phyloP scores from a whole-genome alignment of 768 basidiomycete genomes.

The Gelatoporia subvermispora region DNA sequence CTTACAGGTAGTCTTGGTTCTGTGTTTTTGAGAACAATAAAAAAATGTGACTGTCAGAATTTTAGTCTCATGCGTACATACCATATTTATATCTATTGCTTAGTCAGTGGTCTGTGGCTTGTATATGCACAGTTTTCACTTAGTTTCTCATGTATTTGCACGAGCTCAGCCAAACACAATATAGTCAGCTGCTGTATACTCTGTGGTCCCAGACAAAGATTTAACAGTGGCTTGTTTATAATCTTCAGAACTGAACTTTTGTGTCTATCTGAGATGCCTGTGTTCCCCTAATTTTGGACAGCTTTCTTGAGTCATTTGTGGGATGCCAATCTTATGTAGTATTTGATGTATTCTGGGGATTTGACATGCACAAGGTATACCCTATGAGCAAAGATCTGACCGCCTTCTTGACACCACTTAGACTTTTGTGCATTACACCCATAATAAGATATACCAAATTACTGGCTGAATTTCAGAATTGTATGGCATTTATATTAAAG shows the following conservation, averaged over 20 bases:
- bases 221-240: background rate
- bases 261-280: background rate
- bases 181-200: too few relatives aligned
- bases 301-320: slow-evolving; percentile 1
- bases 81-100: too few relatives aligned
- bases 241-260: background rate
- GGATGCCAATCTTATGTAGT: background rate
- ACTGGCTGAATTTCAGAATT: slow-evolving; percentile 1
- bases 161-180: too few relatives aligned
- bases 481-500: background rate
- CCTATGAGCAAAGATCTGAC: too few relatives aligned
- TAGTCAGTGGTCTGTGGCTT: too few relatives aligned
- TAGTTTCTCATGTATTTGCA: too few relatives aligned
- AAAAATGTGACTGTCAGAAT: slow-evolving; percentile 20
- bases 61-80: too few relatives aligned
- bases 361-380: too few relatives aligned
- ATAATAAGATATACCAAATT: background rate
- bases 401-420: too few relatives aligned
- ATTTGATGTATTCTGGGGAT: background rate
- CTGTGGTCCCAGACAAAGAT: too few relatives aligned
- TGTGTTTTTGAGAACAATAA: slow-evolving; percentile 33
- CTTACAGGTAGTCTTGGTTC: slow-evolving; percentile 36
- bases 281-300: background rate
- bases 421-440: background rate
- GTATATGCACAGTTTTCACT: too few relatives aligned